Evolutionary conservation across 2,329 filamentous ascomycete species (phyloP).

Genomic region (Penicillium sp.): DNA sequence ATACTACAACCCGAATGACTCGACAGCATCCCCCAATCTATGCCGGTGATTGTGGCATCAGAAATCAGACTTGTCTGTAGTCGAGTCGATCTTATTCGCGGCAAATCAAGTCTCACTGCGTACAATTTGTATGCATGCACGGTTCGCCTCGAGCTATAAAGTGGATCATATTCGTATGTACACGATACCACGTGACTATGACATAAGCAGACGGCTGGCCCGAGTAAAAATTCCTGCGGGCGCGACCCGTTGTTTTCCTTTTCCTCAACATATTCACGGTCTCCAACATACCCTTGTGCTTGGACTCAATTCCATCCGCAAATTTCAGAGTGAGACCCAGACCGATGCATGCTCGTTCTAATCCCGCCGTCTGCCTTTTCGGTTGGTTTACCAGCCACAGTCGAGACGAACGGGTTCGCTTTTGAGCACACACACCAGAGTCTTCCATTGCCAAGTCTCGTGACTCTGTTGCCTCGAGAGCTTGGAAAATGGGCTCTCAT

Average conservation of each 20-base stretch:
- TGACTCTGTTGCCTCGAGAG: too few relatives aligned
- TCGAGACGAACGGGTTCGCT: conserved; percentile 40
- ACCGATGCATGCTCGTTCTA: conserved; percentile 40
- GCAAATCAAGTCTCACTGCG: too few relatives aligned
- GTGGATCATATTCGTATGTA: too few relatives aligned
- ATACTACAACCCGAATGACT: too few relatives aligned
- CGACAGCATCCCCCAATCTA: too few relatives aligned
- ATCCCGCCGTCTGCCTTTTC: conserved; percentile 33
- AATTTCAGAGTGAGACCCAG: conserved; percentile 42
- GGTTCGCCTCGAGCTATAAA: too few relatives aligned
- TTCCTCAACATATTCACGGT: conserved; percentile 31
- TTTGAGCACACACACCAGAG: conserved; percentile 36
- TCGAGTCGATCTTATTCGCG: too few relatives aligned
- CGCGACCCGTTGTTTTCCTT: conserved; percentile 15
- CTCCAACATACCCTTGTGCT: conserved; percentile 44
- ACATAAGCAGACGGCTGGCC: conserved; percentile 1
- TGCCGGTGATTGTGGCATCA: too few relatives aligned
- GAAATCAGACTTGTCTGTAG: too few relatives aligned
- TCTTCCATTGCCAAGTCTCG: conserved; percentile 1
- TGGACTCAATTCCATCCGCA: conserved; percentile 36
- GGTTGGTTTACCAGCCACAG: conserved; percentile 13
- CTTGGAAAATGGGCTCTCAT: too few relatives aligned
- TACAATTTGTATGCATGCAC: too few relatives aligned
- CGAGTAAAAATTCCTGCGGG: conserved; percentile 14
- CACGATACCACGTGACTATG: background rate